Evolutionary conservation across 805 yeast species (phyloP).

Genomic region (Starmerella vitae): DNA sequence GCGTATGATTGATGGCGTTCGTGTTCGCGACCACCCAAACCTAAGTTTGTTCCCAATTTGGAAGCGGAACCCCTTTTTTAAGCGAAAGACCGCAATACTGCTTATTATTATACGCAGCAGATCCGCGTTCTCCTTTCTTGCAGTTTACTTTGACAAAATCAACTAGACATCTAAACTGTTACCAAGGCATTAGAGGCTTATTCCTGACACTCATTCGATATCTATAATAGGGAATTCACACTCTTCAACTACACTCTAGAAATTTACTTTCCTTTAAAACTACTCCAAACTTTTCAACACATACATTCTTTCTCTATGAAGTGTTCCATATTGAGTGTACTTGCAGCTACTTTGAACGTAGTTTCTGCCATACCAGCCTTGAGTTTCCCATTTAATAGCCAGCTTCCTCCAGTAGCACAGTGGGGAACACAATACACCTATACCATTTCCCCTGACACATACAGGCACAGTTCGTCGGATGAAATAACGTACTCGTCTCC

Average conservation of each 20-base stretch:
- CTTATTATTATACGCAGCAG: no score
- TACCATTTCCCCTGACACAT: constrained; percentile 59
- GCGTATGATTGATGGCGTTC: no score
- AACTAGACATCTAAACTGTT: no score
- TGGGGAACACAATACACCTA: constrained; percentile 48
- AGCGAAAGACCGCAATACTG: not conserved
- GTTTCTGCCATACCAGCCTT: constrained; percentile 32
- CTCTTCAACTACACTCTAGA: no score
- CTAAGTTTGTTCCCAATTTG: constrained; percentile 4
- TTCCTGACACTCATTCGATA: no score
- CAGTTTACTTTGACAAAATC: no score
- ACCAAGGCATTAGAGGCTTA: no score
- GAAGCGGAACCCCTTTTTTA: constrained; percentile 3
- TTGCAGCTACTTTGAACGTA: not conserved
- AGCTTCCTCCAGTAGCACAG: constrained; percentile 79
- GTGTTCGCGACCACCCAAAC: constrained; percentile 4
- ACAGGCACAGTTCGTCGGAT: constrained; percentile 28
- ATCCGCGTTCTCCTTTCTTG: no score
- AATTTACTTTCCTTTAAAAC: no score
- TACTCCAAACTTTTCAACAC: no score
- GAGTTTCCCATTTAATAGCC: constrained; percentile 70
- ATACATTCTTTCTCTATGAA: no score
- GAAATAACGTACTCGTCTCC: constrained; percentile 46
- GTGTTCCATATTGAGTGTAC: not conserved
- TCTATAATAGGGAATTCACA: no score